Conservation (phyloP, 2,329 filamentous ascomycete genomes). For the Claviceps arundinis region DNA sequence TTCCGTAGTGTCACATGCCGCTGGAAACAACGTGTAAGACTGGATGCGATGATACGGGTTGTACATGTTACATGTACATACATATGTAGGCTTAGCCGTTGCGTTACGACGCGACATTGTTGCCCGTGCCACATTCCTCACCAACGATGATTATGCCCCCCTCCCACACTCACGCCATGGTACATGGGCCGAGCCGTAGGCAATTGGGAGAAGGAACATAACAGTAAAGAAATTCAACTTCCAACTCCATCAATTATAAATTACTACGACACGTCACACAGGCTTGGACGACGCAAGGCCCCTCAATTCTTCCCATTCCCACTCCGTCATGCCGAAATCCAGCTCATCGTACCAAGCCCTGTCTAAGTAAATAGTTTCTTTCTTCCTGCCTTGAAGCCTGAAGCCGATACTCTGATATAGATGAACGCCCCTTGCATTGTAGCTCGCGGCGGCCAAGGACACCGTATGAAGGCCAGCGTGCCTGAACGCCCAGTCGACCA, state of each 20-base stretch:
- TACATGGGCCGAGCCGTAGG: no score
- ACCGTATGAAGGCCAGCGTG: conserved; percentile 30
- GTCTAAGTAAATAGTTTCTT: conserved; percentile 21
- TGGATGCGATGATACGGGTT: neutral
- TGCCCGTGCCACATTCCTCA: neutral
- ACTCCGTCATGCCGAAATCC: conserved; percentile 22
- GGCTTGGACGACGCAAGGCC: neutral
- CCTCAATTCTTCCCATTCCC: conserved; percentile 19
- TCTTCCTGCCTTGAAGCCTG: conserved; percentile 25
- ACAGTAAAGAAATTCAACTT: no score
- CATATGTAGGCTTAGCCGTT: neutral
- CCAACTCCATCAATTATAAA: no score
- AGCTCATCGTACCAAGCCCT: conserved; percentile 24
- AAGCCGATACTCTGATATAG: conserved; percentile 34
- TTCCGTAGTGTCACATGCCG: neutral
- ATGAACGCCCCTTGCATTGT: conserved; percentile 26
- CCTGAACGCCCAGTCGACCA: conserved; percentile 31
- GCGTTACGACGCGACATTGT: neutral
- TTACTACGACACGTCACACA: no score
- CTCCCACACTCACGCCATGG: no score
- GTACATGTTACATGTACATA: no score
- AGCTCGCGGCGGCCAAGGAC: conserved; percentile 25
- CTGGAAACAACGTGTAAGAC: neutral
- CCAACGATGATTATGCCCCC: neutral
- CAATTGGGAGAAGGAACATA: no score